Evolutionary conservation across 352 stramenopile genomes (phyloP).

Genomic region (Phytophthora agathidicida): DNA sequence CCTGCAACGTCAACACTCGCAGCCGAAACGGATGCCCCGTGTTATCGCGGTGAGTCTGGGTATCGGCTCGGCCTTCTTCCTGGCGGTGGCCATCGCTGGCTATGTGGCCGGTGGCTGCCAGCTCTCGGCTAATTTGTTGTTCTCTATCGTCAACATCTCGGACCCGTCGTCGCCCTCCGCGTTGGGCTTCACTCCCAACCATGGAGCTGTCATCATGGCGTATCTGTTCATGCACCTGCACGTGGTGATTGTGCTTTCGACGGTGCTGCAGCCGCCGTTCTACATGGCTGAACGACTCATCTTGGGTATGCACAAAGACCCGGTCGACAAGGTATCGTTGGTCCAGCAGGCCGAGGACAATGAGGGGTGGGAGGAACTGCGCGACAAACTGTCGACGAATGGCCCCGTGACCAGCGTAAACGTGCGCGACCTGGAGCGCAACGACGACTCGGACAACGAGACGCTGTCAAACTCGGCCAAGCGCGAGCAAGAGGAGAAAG

Average conservation of each 20-base stretch:
- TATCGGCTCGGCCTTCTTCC: conserved; percentile 50
- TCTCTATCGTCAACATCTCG: conserved; percentile 38
- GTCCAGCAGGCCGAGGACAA: conserved; percentile 20
- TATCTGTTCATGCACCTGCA: conserved; percentile 51
- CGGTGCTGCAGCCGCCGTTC: conserved; percentile 50
- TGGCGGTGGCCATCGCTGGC: conserved; percentile 42
- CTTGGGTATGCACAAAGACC: conserved; percentile 44
- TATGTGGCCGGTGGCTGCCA: conserved; percentile 50
- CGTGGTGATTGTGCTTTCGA: conserved; percentile 52
- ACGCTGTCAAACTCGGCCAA: conserved; percentile 31
- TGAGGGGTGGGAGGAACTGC: conserved; percentile 30
- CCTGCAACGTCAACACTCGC: conserved; percentile 47
- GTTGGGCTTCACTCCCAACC: conserved; percentile 31
- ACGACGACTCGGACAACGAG: conserved; percentile 28
- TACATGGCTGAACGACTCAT: conserved; percentile 54
- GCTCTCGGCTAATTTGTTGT: conserved; percentile 42
- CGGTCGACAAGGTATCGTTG: not conserved
- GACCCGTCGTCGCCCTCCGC: conserved; percentile 26
- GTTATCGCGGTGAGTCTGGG: conserved; percentile 48
- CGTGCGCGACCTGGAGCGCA: conserved; percentile 27
- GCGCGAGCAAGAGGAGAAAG: conserved; percentile 29
- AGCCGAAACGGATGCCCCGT: conserved; percentile 52
- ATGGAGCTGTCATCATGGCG: conserved; percentile 36
- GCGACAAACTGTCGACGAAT: conserved; percentile 26
- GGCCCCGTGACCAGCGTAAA: conserved; percentile 12